Evolutionary conservation across 306 rosid species (phyloP).

Genomic region (Crataegus laevigata): DNA sequence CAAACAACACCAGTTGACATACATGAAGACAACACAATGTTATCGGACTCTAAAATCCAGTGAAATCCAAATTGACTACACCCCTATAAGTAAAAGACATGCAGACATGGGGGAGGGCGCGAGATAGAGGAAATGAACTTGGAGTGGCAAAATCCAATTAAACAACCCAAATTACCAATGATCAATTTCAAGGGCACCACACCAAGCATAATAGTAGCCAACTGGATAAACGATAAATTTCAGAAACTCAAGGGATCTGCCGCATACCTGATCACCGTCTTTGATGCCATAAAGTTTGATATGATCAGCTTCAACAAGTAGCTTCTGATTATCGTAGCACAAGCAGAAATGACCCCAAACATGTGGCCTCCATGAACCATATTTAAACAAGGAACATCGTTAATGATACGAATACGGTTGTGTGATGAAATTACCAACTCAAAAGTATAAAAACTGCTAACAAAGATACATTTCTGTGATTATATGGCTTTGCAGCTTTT

Average conservation of each 20-base stretch:
- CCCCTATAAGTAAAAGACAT: neutral
- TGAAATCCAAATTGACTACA: too few relatives aligned
- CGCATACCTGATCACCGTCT: conserved; percentile 81
- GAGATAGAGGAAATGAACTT: neutral
- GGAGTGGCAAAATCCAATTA: neutral
- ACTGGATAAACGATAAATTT: neutral
- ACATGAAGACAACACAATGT: neutral
- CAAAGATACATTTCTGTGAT: neutral
- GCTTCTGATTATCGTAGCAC: conserved; percentile 57
- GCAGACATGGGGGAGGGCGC: neutral
- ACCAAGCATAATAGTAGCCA: neutral
- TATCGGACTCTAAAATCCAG: neutral
- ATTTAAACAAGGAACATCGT: neutral
- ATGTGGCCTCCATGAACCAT: conserved; percentile 53
- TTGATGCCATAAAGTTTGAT: conserved; percentile 54
- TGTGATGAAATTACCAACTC: neutral
- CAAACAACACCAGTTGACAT: conserved; percentile 17
- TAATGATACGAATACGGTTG: neutral
- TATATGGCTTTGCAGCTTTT: neutral
- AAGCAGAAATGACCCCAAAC: conserved; percentile 92
- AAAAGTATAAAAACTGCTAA: neutral
- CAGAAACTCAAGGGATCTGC: conserved; percentile 3
- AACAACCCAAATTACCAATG: neutral
- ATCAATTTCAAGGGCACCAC: neutral
- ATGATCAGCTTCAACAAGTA: conserved; percentile 41